Base-by-base conservation (phyloP, 345 rosid genomes). In the Bruguiera sexangula region DNA sequence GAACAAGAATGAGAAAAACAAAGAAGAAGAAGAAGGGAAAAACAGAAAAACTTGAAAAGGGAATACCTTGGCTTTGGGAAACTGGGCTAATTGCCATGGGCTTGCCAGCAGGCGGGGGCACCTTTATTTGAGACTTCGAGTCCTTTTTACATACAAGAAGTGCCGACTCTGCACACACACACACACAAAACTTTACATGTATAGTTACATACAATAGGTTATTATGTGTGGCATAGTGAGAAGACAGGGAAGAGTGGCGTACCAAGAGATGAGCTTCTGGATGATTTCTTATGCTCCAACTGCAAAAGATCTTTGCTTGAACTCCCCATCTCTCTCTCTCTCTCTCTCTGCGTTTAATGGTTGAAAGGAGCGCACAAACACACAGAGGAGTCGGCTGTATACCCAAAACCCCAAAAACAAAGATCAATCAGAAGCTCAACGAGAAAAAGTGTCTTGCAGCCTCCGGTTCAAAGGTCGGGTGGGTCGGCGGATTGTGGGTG, bases 291-390 rank as follows among this genome's bases (percentile, higher is more conserved):
- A 31, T 64, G 69, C 57, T 56, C 75, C 32, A 71, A 71, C 22
- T 71, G 57, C 50, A 64, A 29, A 55, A 55, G 64, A 3, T 71
- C 69, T 54, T 66, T 71, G 63, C 75, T 57, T 58, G 75, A 54
- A 65, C 57, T 27, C 15, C 43, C 57, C 69, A 72, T 63, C 32
- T 24, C 34, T 53, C 37, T 48, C 36, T 4, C 36, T 36, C 39
- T 36, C 39, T 36, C 39, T 36, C 8, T 13, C 50, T 43, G 50
- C 15, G 4, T 2, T 4, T 13, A 43, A 13, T 13, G 50, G 50
- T 3, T 13, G 15, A 15, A 10, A 10, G 46, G 4, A 43, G 13
- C 16, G 15, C 11, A 4, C 16, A 9, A 15, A 13, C 18, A 43
- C 50, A 13, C 4, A 3, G 6, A 13, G 16, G 50, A 0, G 50